Percentiles rank a stretch among this genome's conserved stretches.
Evolutionary conservation across 192 early-diverging fungal species (phyloP).

Genomic region (Jimgerdemannia lactiflua): DNA sequence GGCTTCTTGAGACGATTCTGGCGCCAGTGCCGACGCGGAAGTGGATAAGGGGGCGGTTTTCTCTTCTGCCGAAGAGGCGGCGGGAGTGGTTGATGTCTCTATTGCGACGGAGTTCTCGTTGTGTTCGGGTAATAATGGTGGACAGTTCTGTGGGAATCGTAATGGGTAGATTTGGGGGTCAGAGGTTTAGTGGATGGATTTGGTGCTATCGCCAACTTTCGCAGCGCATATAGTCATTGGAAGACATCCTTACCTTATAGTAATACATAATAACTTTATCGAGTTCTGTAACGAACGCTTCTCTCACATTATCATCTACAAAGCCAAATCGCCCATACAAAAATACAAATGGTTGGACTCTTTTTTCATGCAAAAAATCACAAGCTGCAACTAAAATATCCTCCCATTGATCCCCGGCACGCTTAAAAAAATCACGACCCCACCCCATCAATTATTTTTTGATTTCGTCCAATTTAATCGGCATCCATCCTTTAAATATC

Average conservation of each 20-base stretch:
- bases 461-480: too few relatives aligned
- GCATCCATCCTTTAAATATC: too few relatives aligned
- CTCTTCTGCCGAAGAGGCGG: neutral
- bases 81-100: neutral
- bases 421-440: too few relatives aligned
- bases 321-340: neutral
- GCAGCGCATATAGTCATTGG: neutral
- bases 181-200: too few relatives aligned
- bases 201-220: too few relatives aligned
- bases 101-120: neutral
- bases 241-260: constrained; percentile 27
- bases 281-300: constrained; percentile 38
- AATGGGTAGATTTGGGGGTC: neutral
- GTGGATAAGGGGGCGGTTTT: neutral
- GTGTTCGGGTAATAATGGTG: neutral
- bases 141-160: neutral
- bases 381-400: too few relatives aligned
- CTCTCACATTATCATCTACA: constrained; percentile 37
- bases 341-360: too few relatives aligned
- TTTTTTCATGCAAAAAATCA: too few relatives aligned
- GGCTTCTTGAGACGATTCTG: too few relatives aligned
- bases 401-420: too few relatives aligned
- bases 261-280: constrained; percentile 47
- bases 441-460: too few relatives aligned
- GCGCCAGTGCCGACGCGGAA: neutral